Conservation (phyloP, 306 rosid genomes). For the Fagus sylvatica region DNA sequence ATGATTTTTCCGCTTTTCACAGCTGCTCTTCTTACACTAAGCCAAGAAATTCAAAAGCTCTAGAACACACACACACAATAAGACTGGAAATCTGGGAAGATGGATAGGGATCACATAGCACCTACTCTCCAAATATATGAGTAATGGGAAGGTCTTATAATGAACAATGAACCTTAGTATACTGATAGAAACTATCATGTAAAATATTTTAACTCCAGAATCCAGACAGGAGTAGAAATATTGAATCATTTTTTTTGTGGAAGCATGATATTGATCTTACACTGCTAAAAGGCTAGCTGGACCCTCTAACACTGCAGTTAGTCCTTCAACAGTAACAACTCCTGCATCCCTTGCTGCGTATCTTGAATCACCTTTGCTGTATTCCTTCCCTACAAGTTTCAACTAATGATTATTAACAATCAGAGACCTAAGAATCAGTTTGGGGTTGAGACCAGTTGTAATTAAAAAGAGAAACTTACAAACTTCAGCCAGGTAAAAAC, state of each 20-base stretch:
- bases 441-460: neutral
- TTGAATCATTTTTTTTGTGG: neutral
- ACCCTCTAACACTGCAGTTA: slow-evolving; percentile 77
- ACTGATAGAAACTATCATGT: neutral
- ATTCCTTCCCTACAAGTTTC: slow-evolving; percentile 79
- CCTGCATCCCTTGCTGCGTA: slow-evolving; percentile 75
- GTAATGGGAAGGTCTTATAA: neutral
- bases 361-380: slow-evolving; percentile 98
- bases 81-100: neutral
- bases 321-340: slow-evolving; percentile 68
- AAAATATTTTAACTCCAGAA: neutral
- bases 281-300: slow-evolving; percentile 80
- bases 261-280: slow-evolving; percentile 52
- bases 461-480: slow-evolving; percentile 52
- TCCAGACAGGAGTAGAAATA: neutral
- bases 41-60: neutral
- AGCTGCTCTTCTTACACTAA: neutral
- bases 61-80: neutral
- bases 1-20: too few species aligned
- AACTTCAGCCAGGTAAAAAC: slow-evolving; percentile 77
- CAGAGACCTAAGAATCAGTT: neutral
- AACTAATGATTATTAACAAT: slow-evolving; percentile 13
- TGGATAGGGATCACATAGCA: neutral
- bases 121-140: neutral
- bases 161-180: neutral